Evolutionary conservation across 2,329 filamentous ascomycete species (phyloP), one percentile per base, ranked within the genome.

Genomic region (Phaeosphaeriaceae sp.): DNA sequence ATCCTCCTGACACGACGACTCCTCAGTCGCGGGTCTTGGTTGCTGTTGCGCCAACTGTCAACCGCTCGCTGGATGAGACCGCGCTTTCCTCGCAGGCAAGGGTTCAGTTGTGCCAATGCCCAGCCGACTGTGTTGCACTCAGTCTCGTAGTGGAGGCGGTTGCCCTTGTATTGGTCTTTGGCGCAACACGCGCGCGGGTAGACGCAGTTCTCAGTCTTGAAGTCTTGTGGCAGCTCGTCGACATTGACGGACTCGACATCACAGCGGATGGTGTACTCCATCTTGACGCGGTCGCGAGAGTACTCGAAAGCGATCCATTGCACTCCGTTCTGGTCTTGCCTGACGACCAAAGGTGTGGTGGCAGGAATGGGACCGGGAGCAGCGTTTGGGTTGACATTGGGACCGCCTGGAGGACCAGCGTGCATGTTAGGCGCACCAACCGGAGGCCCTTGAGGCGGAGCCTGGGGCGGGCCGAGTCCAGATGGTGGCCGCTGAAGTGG

Each of bases 51-150:
- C 95, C 95, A 98, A 82, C 93, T 97, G 79, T 99, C 95, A 46
- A 99, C 95, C 1, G 95, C 95, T 65, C 95, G 87, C 82, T 99
- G 95, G 68, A 99, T 99, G 59, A 99, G 84, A 7, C 95, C 95
- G 68, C 95, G 88, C 84, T 98, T 98, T 67, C 94, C 94, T 63
- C 94, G 88, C 58, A 98, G 85, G 57, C 91, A 91, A 7, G 93
- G 89, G 77, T 99, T 99, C 53, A 99, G 82, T 74, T 98, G 91
- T 2, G 95, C 95, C 66, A 99, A 81, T 13, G 94, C 94, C 95
- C 95, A 99, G n/a, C 95, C 95, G n/a, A 99, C 95, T 0, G 93
- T 92, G 80, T 99, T 99, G 85, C 95, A 99, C 81, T 99, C 95
- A 17, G 92, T 97, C 82, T 99, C 95, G 78, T 99, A 99, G 68